Evolutionary conservation across 306 rosid species (phyloP), one percentile per base, ranked within the genome.

Genomic region (Lithocarpus polystachyus): DNA sequence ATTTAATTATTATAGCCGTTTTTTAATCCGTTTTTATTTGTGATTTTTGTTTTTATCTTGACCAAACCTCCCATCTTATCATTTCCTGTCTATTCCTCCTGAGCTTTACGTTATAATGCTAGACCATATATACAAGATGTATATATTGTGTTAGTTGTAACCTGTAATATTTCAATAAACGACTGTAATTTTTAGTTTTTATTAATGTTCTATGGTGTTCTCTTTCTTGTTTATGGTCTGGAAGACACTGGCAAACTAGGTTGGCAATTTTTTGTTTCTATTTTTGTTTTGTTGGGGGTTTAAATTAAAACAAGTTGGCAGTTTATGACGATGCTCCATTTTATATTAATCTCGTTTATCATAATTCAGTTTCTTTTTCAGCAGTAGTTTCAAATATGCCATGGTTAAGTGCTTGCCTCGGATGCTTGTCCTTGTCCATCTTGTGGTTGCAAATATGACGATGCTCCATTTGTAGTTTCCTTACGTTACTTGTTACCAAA

Each of bases 41-140:
- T 0, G 0, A 0, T 18, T 13, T 60, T 1, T 7, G 0, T 19
- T 2, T 0, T 78, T 56, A 64, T 19, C 53, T 19, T 56, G 75
- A 65, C 69, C 72, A 55, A 5, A 19, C 37, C 74, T 87, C 64
- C 48, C 86, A 72, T 3, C 9, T 22, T 80, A 1, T 9, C 0
- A 1, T 2, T 51, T 6, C 0, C n/a, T 20, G n/a, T 9, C 79
- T 90, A 89, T 92, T 77, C 97, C 97, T 92, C 85, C 81, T 90
- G 95, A 92, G 95, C 97, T 92, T 82, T 3, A 6, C 54, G 1
- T 1, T 4, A 8, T 15, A 10, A 54, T 48, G 24, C 14, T 60
- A 19, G 28, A 5, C 19, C 12, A 40, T 40, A 0, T 40, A 40
- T 40, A 40, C 45, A 40, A 40, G 45, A 8, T 40, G 45, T 40